Conservation (phyloP, 129 eudicot genomes). For the Dittrichia graveolens region DNA sequence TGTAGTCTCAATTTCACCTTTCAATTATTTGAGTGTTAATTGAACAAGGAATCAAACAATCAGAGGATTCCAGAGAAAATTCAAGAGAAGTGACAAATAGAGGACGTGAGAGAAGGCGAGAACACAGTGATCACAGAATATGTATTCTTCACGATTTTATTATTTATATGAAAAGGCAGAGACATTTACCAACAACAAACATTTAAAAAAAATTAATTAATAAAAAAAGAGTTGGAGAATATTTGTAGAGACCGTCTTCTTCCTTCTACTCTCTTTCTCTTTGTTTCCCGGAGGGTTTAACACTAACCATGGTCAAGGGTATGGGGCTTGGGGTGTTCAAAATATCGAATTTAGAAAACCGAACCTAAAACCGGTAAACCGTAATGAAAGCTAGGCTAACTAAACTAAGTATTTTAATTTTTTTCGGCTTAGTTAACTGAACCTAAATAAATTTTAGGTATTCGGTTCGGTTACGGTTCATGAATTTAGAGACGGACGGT, state of each 20-base stretch:
- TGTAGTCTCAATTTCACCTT: background rate
- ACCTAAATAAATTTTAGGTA: no score
- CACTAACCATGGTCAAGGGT: background rate
- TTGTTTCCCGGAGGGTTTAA: slow-evolving; percentile 5
- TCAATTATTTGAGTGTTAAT: background rate
- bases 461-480: no score
- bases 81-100: background rate
- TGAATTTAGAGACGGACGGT: no score
- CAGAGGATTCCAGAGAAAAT: background rate
- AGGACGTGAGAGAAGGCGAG: slow-evolving; percentile 22
- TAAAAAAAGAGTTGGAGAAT: background rate
- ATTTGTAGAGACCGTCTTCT: slow-evolving; percentile 17
- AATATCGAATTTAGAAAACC: no score
- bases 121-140: slow-evolving; percentile 33
- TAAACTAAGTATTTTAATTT: no score
- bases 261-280: slow-evolving; percentile 6
- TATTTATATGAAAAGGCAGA: background rate
- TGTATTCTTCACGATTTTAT: slow-evolving; percentile 25
- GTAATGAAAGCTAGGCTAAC: no score
- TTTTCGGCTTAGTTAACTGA: no score
- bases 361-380: no score
- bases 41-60: background rate
- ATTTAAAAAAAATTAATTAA: background rate
- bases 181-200: slow-evolving; percentile 22
- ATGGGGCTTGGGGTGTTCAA: no score